Evolutionary conservation across 306 rosid genomes (phyloP).

Genomic region (Castanea mollissima): DNA sequence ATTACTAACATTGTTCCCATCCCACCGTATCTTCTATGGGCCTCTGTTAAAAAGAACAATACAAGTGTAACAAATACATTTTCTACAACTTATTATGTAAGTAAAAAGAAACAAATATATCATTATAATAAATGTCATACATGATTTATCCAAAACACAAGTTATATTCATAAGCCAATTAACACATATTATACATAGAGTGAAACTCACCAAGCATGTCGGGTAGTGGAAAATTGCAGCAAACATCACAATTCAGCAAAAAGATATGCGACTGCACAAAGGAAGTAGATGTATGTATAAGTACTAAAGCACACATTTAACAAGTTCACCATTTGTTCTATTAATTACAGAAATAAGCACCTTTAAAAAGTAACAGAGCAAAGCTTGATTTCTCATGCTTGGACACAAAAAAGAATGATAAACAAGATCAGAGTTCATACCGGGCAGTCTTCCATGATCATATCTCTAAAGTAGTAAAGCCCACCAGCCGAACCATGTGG

Average conservation of each 20-base stretch:
- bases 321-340: not conserved
- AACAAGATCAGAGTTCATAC: conserved; percentile 39
- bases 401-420: not conserved
- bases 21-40: conserved; percentile 77
- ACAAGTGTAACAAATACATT: conserved; percentile 12
- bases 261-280: conserved; percentile 81
- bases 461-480: conserved; percentile 72
- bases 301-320: conserved; percentile 5
- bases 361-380: not conserved
- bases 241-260: conserved; percentile 89
- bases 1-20: conserved; percentile 93
- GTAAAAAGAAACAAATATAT: conserved; percentile 23
- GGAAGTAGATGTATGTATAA: conserved; percentile 21
- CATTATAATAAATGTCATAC: not conserved
- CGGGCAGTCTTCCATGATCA: conserved; percentile 89
- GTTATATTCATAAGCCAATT: not conserved
- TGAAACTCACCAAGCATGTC: conserved; percentile 84
- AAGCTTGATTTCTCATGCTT: too few species aligned
- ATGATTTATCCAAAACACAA: not conserved
- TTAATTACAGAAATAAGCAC: not conserved
- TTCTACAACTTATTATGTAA: not conserved
- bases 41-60: conserved; percentile 47
- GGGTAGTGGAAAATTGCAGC: conserved; percentile 85
- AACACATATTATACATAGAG: not conserved
- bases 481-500: conserved; percentile 99